Base-by-base conservation (phyloP, 1,284 basidiomycete species). In the Malassezia furfur region DNA sequence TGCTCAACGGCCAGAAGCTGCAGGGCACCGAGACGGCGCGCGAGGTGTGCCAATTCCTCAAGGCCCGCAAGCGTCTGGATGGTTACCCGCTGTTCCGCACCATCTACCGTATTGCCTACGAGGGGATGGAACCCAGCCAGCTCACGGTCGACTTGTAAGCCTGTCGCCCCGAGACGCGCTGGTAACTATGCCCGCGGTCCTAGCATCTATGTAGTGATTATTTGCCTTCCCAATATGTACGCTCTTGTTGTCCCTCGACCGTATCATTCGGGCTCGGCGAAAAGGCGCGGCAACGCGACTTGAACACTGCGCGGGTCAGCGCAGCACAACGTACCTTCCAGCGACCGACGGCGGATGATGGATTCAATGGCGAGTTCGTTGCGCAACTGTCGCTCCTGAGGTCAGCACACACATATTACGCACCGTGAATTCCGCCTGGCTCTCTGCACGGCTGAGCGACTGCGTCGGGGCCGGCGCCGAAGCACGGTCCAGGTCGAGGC, bases 1-100 rank as follows among this genome's bases (percentile, higher is more conserved):
- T 82, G 73, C 72, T 82, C 28, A 78, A 78, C 47, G 81, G 81
- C 0, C 81, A 82, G 65, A 81, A 79, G 76, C 74, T 81, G 11
- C 80, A 81, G 64, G 80, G 79, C n/a, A 78, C 79, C 17, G 76
- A 78, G 52, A 81, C 79, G 19, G 78, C 79, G 21, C 71, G 77
- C 52, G 79, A 80, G 63, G 68, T 80, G 19, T 74, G 80, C 70
- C 73, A 71, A 35, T 80, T 81, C 76, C 76, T 82, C 38, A 71
- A 76, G 58, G 77, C 77, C 11, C 67, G 77, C 39, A 75, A 77
- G 52, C 68, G 77, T 48, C 71, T 79, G 15, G 79, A 79, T 21
- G 78, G 70, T 7, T 82, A 80, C 68, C 81, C 81, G 19, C 75
- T 82, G 11, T 81, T 82, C 69, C 73, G 77, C 62, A 78, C 78